These are phyloP conservation scores for Ogataea glucozyma DNA, from an alignment of 805 yeast genomes.

Conservation along the genomic window DNA sequence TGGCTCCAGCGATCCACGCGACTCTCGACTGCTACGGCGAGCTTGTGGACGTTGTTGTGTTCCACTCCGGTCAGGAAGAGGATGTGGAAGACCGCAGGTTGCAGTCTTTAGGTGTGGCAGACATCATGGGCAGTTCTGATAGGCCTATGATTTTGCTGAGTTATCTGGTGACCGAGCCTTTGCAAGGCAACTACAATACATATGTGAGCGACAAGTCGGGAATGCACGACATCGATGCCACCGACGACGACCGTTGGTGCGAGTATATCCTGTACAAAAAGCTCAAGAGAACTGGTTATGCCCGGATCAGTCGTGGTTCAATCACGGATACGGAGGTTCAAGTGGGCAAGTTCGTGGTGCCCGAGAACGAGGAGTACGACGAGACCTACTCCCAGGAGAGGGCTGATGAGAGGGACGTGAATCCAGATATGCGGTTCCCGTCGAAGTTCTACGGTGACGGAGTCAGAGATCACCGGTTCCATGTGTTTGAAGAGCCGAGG, in stretches of 20 bases:
- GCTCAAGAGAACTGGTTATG: constrained; percentile 86
- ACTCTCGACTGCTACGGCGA: constrained; percentile 90
- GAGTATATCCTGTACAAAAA: constrained; percentile 90
- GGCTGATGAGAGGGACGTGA: constrained; percentile 56
- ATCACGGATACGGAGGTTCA: constrained; percentile 97
- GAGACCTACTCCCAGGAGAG: constrained; percentile 40
- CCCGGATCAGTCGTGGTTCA: constrained; percentile 87
- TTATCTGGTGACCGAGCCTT: constrained; percentile 86
- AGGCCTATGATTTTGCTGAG: constrained; percentile 87
- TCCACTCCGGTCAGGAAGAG: constrained; percentile 98
- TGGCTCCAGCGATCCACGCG: constrained; percentile 98
- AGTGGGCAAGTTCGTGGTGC: constrained; percentile 83
- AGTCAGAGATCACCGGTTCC: constrained; percentile 89
- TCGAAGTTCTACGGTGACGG: constrained; percentile 82
- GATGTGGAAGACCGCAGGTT: constrained; percentile 90
- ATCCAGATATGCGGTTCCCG: constrained; percentile 74
- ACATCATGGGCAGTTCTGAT: constrained; percentile 77
- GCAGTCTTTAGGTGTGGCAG: constrained; percentile 75
- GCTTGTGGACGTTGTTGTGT: constrained; percentile 87
- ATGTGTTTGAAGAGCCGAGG: constrained; percentile 92
- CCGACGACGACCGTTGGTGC: constrained; percentile 98
- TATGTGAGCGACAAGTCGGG: constrained; percentile 82
- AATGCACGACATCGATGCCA: constrained; percentile 90
- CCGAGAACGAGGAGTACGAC: constrained; percentile 29
- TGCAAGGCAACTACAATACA: constrained; percentile 87